Evolutionary conservation across 2,329 filamentous ascomycete species (phyloP).

Genomic region (Aaosphaeria arxii): DNA sequence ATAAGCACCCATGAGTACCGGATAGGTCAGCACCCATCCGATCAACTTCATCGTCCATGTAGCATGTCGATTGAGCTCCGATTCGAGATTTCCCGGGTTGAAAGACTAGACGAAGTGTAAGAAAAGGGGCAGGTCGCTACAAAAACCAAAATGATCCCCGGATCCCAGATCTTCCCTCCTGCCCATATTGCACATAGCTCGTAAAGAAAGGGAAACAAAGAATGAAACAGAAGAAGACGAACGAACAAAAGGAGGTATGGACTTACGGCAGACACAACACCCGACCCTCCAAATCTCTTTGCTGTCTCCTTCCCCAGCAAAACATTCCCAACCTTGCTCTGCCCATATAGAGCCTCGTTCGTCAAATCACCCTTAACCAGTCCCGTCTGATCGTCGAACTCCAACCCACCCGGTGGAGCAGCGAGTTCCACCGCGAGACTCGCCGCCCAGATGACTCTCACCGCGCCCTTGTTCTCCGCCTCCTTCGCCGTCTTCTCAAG

Average conservation of each 20-base stretch:
- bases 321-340: conserved; percentile 12
- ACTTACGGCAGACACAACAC: conserved; percentile 3
- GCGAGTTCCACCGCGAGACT: conserved; percentile 9
- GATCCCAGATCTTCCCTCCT: too few species aligned
- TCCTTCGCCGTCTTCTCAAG: conserved; percentile 17
- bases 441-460: conserved; percentile 32
- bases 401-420: conserved; percentile 8
- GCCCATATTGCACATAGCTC: too few species aligned
- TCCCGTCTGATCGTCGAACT: neutral
- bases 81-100: conserved; percentile 8
- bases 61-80: conserved; percentile 37
- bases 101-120: neutral
- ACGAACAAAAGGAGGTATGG: too few species aligned
- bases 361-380: neutral
- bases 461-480: conserved; percentile 12
- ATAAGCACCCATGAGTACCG: conserved; percentile 40
- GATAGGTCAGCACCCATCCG: conserved; percentile 5
- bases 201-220: too few species aligned
- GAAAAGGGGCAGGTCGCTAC: neutral
- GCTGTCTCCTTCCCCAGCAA: conserved; percentile 9
- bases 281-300: conserved; percentile 3
- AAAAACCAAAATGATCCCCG: too few species aligned
- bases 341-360: conserved; percentile 5
- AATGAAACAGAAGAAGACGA: too few species aligned
- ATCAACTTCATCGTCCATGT: neutral